Conservation (phyloP, 1,284 basidiomycete species). For the Malassezia vespertilionis region DNA sequence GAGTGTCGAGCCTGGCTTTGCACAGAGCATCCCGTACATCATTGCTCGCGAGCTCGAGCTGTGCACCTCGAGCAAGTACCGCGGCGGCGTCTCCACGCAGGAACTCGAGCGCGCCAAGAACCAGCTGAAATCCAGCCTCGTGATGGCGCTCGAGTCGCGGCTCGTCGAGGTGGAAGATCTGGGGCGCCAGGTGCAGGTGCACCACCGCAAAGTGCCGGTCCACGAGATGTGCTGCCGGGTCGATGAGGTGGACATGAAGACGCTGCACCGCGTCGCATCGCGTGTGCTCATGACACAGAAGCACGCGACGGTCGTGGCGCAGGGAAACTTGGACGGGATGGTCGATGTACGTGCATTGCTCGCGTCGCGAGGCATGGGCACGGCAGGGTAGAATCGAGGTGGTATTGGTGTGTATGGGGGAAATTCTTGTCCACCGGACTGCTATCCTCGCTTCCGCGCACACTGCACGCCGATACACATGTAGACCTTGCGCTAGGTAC, state of each 20-base stretch:
- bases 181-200: constrained; percentile 71
- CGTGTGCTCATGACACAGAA: constrained; percentile 55
- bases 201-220: constrained; percentile 72
- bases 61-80: constrained; percentile 41
- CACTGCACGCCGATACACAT: too few relatives aligned
- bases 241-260: constrained; percentile 64
- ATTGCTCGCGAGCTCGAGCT: constrained; percentile 65
- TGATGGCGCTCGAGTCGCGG: constrained; percentile 90
- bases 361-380: constrained; percentile 26
- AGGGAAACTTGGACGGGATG: constrained; percentile 33
- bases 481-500: too few relatives aligned
- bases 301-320: constrained; percentile 39
- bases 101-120: constrained; percentile 86
- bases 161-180: constrained; percentile 59
- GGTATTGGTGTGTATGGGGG: too few relatives aligned
- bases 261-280: constrained; percentile 62
- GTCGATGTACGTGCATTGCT: constrained; percentile 37
- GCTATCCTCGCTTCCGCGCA: too few relatives aligned
- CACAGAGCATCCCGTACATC: constrained; percentile 65
- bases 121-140: constrained; percentile 81
- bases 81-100: constrained; percentile 52
- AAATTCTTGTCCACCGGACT: too few relatives aligned
- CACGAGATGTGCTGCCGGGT: constrained; percentile 86
- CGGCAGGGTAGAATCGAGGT: too few relatives aligned
- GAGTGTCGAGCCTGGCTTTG: constrained; percentile 64